Evolutionary conservation across 768 basidiomycete species (phyloP).

Genomic region (Naematelia encephala): DNA sequence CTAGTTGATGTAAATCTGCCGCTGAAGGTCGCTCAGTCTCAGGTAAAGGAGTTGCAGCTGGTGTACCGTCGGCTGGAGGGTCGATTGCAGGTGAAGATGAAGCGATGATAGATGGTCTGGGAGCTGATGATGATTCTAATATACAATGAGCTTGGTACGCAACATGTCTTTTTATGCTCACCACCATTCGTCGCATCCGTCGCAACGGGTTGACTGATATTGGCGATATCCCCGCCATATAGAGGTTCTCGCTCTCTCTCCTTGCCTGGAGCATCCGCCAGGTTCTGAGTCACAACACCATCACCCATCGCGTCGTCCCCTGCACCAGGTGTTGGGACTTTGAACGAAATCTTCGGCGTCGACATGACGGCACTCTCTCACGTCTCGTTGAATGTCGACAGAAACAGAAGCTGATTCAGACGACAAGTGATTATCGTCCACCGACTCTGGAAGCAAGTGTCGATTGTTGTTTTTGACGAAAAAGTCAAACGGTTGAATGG

Average conservation of each 20-base stretch:
- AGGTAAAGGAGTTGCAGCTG: conserved; percentile 55
- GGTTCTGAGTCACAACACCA: conserved; percentile 55
- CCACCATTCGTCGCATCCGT: conserved; percentile 19
- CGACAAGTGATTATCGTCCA: too few relatives aligned
- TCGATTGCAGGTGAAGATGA: conserved; percentile 9
- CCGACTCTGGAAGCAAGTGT: not conserved
- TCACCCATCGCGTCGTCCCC: conserved; percentile 25
- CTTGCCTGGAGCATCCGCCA: conserved; percentile 75
- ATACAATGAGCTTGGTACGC: not conserved
- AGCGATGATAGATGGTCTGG: not conserved
- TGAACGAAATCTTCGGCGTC: conserved; percentile 42
- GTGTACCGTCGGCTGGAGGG: conserved; percentile 16
- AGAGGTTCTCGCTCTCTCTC: conserved; percentile 84
- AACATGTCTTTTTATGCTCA: conserved; percentile 4
- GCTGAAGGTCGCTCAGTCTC: conserved; percentile 78
- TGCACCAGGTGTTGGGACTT: conserved; percentile 25
- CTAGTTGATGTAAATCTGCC: conserved; percentile 51
- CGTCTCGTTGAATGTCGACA: too few relatives aligned
- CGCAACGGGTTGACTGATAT: conserved; percentile 55
- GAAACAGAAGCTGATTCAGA: too few relatives aligned
- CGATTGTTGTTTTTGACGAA: not conserved
- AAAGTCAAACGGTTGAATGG: too few relatives aligned
- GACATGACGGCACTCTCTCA: conserved; percentile 29
- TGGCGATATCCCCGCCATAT: conserved; percentile 71
- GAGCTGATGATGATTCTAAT: conserved; percentile 14